These are phyloP conservation scores for Lasiosphaeria hispida DNA, from an alignment of 495 filamentous ascomycete genomes.

Conservation along the genomic window DNA sequence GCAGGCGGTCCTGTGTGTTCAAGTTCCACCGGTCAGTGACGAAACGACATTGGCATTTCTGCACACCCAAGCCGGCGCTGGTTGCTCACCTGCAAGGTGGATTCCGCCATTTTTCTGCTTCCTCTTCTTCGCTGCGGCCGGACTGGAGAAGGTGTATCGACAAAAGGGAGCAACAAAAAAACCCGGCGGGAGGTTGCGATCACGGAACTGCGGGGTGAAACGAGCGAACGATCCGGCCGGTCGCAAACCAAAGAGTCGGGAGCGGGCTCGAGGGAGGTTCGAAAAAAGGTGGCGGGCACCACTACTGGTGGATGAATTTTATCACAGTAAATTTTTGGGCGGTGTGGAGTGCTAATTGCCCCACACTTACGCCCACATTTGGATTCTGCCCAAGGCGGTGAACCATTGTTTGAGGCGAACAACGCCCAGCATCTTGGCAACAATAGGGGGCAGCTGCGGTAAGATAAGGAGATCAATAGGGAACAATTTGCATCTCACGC, in stretches of 20 bases:
- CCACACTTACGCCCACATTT: conserved; percentile 13
- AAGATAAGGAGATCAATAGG: no score
- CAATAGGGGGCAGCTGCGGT: no score
- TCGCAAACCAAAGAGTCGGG: conserved; percentile 9
- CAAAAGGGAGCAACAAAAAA: not conserved
- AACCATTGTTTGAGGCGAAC: not conserved
- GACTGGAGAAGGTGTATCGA: no score
- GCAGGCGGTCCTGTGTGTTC: conserved; percentile 69
- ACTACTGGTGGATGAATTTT: conserved; percentile 30
- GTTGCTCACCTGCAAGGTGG: conserved; percentile 28
- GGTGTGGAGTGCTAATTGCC: conserved; percentile 27
- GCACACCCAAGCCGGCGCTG: not conserved
- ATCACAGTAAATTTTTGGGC: conserved; percentile 34
- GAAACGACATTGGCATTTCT: not conserved
- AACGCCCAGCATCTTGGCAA: not conserved
- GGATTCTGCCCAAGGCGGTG: conserved; percentile 34
- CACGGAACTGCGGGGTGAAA: conserved; percentile 3
- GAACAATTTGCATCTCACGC: no score
- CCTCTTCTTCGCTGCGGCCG: no score
- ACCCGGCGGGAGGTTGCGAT: not conserved
- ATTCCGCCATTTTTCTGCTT: conserved; percentile 25
- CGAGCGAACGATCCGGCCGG: not conserved
- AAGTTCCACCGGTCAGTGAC: conserved; percentile 12
- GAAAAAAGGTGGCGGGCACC: conserved; percentile 25
- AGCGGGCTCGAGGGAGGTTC: conserved; percentile 13